Evolutionary conservation across 2,329 filamentous ascomycete species (phyloP).

Genomic region (Endocalyx cinctus): DNA sequence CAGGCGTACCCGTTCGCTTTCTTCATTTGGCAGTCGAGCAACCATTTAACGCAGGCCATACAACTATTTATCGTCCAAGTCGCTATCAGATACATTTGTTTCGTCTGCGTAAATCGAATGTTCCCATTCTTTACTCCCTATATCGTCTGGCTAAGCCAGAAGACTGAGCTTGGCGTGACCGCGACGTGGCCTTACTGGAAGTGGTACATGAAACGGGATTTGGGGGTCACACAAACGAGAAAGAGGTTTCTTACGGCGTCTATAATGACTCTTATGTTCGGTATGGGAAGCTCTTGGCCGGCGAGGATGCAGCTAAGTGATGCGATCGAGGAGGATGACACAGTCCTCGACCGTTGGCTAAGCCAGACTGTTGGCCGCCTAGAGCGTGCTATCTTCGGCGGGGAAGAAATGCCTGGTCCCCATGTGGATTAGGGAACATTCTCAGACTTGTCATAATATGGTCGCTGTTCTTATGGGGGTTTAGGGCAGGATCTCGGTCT

Average conservation of each 20-base stretch:
- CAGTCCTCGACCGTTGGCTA: no score
- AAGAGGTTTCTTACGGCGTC: constrained; percentile 12
- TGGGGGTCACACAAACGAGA: constrained; percentile 10
- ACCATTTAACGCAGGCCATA: no score
- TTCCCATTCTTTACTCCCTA: constrained; percentile 13
- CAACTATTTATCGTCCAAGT: no score
- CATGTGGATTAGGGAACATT: no score
- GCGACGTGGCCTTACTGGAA: constrained; percentile 4
- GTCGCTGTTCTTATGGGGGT: no score
- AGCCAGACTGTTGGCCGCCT: no score
- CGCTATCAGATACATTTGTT: neutral
- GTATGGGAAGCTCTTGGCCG: constrained; percentile 21
- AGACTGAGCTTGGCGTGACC: neutral
- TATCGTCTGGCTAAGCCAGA: constrained; percentile 16
- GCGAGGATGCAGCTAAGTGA: constrained; percentile 13
- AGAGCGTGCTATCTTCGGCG: no score
- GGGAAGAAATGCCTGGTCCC: no score
- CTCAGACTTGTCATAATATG: no score
- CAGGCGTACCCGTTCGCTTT: no score
- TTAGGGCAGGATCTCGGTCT: no score
- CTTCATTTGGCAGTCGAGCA: no score
- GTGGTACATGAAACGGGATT: constrained; percentile 7
- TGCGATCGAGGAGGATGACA: constrained; percentile 1
- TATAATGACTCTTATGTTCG: constrained; percentile 18
- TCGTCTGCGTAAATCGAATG: constrained; percentile 1